Conservation (phyloP, 2,329 filamentous ascomycete genomes). For the Cercospora sp. region DNA sequence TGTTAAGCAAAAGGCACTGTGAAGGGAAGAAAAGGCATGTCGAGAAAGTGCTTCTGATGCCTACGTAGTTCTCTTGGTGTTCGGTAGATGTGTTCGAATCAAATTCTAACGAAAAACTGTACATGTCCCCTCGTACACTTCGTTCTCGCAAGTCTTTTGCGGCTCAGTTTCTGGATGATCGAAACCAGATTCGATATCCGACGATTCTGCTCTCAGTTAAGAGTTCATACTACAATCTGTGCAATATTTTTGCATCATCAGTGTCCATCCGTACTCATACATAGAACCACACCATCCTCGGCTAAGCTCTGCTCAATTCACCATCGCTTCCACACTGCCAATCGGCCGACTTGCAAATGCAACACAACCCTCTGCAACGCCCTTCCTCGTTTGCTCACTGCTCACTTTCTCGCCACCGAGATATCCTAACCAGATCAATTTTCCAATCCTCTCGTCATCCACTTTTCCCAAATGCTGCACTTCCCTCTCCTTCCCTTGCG, state of each 20-base stretch:
- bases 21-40: not conserved
- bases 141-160: not conserved
- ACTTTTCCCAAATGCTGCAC: slow-evolving; percentile 68
- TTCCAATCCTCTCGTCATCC: slow-evolving; percentile 74
- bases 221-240: not conserved
- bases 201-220: not conserved
- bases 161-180: not conserved
- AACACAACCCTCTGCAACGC: slow-evolving; percentile 83
- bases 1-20: not conserved
- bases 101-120: not conserved
- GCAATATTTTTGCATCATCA: not conserved
- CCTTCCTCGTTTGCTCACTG: slow-evolving; percentile 76
- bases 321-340: slow-evolving; percentile 80
- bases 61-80: not conserved
- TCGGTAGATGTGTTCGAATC: not conserved
- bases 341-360: slow-evolving; percentile 84
- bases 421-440: slow-evolving; percentile 86
- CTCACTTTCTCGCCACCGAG: slow-evolving; percentile 83
- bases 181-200: not conserved
- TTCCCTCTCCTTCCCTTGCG: slow-evolving; percentile 36
- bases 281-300: not conserved
- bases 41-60: not conserved
- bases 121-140: not conserved
- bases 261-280: not conserved
- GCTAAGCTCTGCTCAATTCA: slow-evolving; percentile 41